Evolutionary conservation across 208 protist species (phyloP), one percentile per base, ranked within the genome.

Genomic region (Wallacemonas sp.): DNA sequence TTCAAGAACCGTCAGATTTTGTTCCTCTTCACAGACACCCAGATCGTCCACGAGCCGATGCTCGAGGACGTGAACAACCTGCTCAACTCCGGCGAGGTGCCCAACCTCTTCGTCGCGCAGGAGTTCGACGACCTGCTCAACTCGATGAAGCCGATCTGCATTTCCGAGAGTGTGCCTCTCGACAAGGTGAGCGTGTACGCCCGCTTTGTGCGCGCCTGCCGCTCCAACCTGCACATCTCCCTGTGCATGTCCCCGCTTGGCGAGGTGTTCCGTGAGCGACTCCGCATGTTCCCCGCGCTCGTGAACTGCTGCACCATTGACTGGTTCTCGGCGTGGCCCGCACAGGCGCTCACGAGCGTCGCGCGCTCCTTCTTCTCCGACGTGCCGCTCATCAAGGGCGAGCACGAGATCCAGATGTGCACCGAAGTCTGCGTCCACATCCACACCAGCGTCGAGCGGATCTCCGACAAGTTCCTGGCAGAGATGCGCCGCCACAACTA

Each of bases 291-390:
- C 78, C 98, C 98, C 3, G 97, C 98, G 2, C 77, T 99, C 4
- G 96, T 99, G 39, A 99, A 98, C 72, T 99, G 98, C 82, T 99
- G 97, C 73, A 99, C 98, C 1, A 99, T 99, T 71, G 98, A 99
- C 74, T 99, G 98, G 98, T 99, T 99, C 76, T 86, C 87, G 14
- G 89, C 92, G 44, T 99, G 98, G 98, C 97, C 98, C 26, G 77
- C 86, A 30, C 89, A 99, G 64, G 98, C 98, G 16, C 82, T 99
- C 16, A 61, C 72, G 34, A 95, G 87, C 61, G 98, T 99, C 19
- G 98, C 98, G 14, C 64, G 74, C 30, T 82, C 90, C 66, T 96
- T 92, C 62, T 95, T 99, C 34, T 34, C 71, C 11, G 65, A 80
- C 3, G 68, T 78, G 67, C 76, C 76, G 43, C 70, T 81, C n/a